Base-by-base conservation (phyloP, 1,284 basidiomycete species). In the Pseudozyma tsukubaensis region DNA sequence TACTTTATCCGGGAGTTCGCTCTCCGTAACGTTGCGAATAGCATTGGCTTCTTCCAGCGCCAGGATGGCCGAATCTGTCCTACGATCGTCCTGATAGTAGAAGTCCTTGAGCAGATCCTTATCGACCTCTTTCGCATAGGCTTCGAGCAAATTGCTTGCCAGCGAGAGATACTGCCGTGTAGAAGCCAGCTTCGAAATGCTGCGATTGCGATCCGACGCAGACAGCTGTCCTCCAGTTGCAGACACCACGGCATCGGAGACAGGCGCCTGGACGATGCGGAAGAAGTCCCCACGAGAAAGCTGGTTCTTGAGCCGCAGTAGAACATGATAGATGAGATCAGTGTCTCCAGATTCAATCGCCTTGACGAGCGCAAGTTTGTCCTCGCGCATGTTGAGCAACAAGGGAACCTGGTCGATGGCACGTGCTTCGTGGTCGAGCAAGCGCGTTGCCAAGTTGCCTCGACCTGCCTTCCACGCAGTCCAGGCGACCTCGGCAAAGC, bases 21-120 rank as follows among this genome's bases (percentile, higher is more conserved):
- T 60, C 14, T 69, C 68, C 32, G 48, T 37, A 13, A 45, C 57
- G 11, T 51, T 58, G 29, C 57, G 62, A 39, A 58, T 53, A 11
- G 48, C 49, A 19, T 69, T 70, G 32, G 72, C 76, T 14, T 94
- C 92, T 83, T 97, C 92, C 44, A 99, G 86, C 42, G 90, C 91
- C 7, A 98, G 86, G 16, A 92, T 89, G 0, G 94, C 97, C 82
- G 91, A 94, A 80, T 98, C 95, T 8, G 93, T 91, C 47, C 96
- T 88, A 66, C 96, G 88, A 85, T 99, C 97, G 82, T 99, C 97
- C 53, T 96, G 96, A 83, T 96, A 99, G 86, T 96, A 99, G 85
- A 97, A 98, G 84, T 99, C 94, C 16, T 93, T 88, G 13, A 98
- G 87, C 89, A 99, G 91, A 71, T 94, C 94, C 49, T 91, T 87